phyloP scores from a whole-genome alignment of 2,329 filamentous ascomycete species.

The Botrytis pseudocinerea region DNA sequence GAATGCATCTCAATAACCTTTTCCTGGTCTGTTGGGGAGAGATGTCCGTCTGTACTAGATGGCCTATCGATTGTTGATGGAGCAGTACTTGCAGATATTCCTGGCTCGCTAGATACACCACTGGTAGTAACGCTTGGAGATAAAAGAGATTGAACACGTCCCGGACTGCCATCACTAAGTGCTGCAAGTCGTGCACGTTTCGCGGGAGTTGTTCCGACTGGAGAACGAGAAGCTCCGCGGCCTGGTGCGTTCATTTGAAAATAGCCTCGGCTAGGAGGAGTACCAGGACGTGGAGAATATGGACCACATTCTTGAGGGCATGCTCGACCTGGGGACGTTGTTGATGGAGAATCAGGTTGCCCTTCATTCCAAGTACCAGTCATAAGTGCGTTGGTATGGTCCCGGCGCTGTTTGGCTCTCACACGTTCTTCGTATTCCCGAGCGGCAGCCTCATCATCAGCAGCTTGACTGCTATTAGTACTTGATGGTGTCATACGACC shows the following conservation, averaged over 20 bases:
- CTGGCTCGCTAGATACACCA: conserved; percentile 29
- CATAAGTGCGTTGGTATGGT: conserved; percentile 57
- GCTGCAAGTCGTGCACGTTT: conserved; percentile 36
- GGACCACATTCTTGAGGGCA: conserved; percentile 25
- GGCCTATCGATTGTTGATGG: conserved; percentile 20
- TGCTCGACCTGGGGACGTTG: conserved; percentile 32
- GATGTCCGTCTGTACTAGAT: conserved; percentile 35
- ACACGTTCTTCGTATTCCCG: conserved; percentile 38
- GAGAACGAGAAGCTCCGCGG: conserved; percentile 28
- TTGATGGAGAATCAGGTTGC: conserved; percentile 57
- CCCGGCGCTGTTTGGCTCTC: conserved; percentile 41
- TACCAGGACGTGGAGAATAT: conserved; percentile 23
- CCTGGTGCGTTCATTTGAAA: conserved; percentile 23
- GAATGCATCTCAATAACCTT: conserved; percentile 21
- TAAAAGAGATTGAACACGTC: conserved; percentile 38
- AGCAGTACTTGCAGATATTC: conserved; percentile 28
- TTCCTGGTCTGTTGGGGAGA: conserved; percentile 28
- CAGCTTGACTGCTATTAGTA: conserved; percentile 34
- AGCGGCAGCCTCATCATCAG: conserved; percentile 32
- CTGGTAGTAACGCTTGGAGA: conserved; percentile 28
- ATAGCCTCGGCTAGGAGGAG: conserved; percentile 12
- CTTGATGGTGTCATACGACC: conserved; percentile 41
- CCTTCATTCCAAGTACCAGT: conserved; percentile 64
- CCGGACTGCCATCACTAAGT: conserved; percentile 31
- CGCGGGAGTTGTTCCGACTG: conserved; percentile 29